Base-by-base conservation (phyloP, 139 green algal genomes). In the Chlorella sp. region DNA sequence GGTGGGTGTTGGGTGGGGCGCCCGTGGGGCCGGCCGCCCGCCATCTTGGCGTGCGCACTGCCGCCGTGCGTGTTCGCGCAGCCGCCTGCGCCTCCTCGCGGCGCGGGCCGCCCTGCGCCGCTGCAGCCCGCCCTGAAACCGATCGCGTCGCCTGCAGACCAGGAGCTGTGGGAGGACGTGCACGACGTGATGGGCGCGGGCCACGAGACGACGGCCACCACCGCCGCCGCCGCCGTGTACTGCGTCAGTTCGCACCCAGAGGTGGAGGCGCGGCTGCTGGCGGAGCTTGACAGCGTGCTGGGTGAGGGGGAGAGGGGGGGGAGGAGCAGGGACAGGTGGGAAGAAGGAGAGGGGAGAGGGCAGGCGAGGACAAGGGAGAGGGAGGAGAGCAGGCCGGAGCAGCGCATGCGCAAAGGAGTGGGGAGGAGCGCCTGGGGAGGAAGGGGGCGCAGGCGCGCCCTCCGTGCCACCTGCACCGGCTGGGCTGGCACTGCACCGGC, bases 121-220 rank as follows among this genome's bases (percentile, higher is more conserved):
- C 14, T 55, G 17, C 46, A 55, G 14, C 14, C 14, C 14, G 14
- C 14, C 46, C 17, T 55, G 46, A 27, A 27, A 14, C 17, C 46
- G 14, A 14, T 55, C 17, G 29, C n/a, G 15, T 8, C 12, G 1
- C 9, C 31, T 23, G 56, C 55, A 35, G 84, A 95, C 56, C 79
- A 88, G 67, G 90, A 95, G 82, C 74, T 95, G 71, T 93, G 87
- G 87, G 85, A 90, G 63, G 89, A 92, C 74, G 85, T 91, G 56
- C 85, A 93, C 55, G 88, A 93, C 65, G 74, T 93, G 23, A 93
- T 93, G 88, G 87, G 84, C 7, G 88, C 88, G 51, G 90, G 90
- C 2, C 90, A 95, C 70, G 83, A 92, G 74, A 95, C 90, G 15
- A 93, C 88, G 8, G 90, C 88, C 60, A 90, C 77, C 64, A 91